A percentile compares a stretch with the other conserved stretches of the same genome.
phyloP scores from a whole-genome alignment of 495 filamentous ascomycete genomes.

The Aspergillus bridgeri region DNA sequence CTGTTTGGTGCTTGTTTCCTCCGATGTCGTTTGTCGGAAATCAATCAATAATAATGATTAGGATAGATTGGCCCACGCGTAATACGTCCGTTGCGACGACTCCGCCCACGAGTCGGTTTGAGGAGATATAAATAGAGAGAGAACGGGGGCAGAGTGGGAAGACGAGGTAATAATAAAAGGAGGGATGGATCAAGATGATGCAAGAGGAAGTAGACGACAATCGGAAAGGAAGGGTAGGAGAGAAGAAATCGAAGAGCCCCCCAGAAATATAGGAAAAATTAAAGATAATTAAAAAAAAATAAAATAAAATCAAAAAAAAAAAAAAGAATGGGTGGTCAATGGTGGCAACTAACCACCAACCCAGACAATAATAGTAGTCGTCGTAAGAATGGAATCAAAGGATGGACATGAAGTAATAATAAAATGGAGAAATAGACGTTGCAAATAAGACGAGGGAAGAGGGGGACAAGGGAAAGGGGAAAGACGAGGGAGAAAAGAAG shows the following conservation, averaged over 20 bases:
- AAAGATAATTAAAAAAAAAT: background rate
- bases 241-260: slow-evolving; percentile 24
- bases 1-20: background rate
- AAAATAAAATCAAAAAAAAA: background rate
- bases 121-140: background rate
- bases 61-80: slow-evolving; percentile 13
- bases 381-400: background rate
- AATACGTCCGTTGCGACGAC: slow-evolving; percentile 6
- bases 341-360: background rate
- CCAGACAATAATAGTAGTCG: background rate
- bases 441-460: background rate
- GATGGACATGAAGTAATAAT: background rate
- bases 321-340: background rate
- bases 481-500: background rate
- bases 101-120: slow-evolving; percentile 1
- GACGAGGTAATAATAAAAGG: background rate
- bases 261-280: background rate
- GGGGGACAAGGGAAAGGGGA: background rate
- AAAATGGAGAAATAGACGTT: background rate
- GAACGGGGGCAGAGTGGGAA: background rate
- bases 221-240: slow-evolving; percentile 18
- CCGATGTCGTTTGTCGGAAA: slow-evolving; percentile 1
- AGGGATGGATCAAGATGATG: background rate
- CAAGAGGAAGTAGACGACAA: slow-evolving; percentile 6
- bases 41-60: slow-evolving; percentile 2